Conservation (phyloP, 2,329 filamentous ascomycete species). For the Apiospora rasikravindrae region DNA sequence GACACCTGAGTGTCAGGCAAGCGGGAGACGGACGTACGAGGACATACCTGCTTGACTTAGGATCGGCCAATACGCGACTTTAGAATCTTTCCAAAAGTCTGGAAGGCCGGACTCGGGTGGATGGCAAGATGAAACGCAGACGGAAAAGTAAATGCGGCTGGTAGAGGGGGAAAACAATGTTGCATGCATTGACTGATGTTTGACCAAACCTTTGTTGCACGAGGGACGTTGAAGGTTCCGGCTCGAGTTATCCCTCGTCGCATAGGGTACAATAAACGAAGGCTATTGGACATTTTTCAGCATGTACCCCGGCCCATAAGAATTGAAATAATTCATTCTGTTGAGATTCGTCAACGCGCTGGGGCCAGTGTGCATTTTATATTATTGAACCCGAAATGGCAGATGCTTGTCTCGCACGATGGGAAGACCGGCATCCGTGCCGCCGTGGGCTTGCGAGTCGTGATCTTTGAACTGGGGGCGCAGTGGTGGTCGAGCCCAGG, state of each 20-base stretch:
- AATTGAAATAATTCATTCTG: conserved; percentile 8
- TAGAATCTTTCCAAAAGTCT: neutral
- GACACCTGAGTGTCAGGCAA: conserved; percentile 7
- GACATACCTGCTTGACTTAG: neutral
- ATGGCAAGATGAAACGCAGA: conserved; percentile 10
- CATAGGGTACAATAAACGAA: conserved; percentile 1
- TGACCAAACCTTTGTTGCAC: conserved; percentile 12
- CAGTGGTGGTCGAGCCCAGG: conserved; percentile 7
- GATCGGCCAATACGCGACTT: neutral
- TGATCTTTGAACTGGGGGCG: conserved; percentile 6
- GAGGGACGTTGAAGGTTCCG: conserved; percentile 14
- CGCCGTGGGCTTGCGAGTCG: conserved; percentile 13
- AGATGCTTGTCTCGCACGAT: conserved; percentile 10
- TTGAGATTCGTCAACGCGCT: conserved; percentile 6
- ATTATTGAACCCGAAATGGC: conserved; percentile 16
- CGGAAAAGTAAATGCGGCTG: conserved; percentile 2
- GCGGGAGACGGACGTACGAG: neutral
- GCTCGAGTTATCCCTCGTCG: conserved; percentile 1
- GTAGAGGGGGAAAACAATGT: neutral
- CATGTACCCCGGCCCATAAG: conserved; percentile 8
- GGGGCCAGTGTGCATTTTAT: conserved; percentile 14
- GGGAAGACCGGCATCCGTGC: conserved; percentile 12
- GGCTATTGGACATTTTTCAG: neutral
- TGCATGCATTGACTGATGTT: conserved; percentile 15
- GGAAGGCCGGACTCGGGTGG: conserved; percentile 10